Percentiles rank a stretch among this genome's conserved stretches.
phyloP scores from a whole-genome alignment of 129 eudicot genomes.

The Helianthus annuus region DNA sequence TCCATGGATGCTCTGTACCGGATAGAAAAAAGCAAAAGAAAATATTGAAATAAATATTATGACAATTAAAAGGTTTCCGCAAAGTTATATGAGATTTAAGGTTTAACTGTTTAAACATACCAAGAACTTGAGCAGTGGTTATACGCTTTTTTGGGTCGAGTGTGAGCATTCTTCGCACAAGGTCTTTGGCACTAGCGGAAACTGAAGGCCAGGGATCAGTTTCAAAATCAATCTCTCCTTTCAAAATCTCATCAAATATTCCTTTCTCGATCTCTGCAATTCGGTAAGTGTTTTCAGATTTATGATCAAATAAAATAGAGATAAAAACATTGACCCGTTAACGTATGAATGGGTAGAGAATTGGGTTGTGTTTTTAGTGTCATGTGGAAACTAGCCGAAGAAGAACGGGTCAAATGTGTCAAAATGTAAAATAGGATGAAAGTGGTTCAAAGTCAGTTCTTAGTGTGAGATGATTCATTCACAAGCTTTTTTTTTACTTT shows the following conservation, averaged over 20 bases:
- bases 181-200: constrained; percentile 82
- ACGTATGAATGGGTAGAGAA: background rate
- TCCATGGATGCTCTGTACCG: constrained; percentile 86
- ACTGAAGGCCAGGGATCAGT: constrained; percentile 91
- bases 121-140: constrained; percentile 92
- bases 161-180: constrained; percentile 82
- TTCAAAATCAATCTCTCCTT: constrained; percentile 81
- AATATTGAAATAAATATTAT: background rate
- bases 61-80: background rate
- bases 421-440: background rate
- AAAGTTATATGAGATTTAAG: background rate
- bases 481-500: background rate
- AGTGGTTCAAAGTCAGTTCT: background rate
- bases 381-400: background rate
- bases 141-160: constrained; percentile 83
- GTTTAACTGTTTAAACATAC: constrained; percentile 35
- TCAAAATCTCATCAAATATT: constrained; percentile 73
- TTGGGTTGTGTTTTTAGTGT: background rate
- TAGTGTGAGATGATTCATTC: background rate
- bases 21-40: background rate
- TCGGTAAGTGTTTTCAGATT: background rate
- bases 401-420: background rate
- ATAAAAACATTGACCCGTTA: background rate
- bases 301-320: background rate
- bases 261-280: constrained; percentile 83